phyloP scores from a whole-genome alignment of 495 filamentous ascomycete genomes.

The Apiosordaria backusii region DNA sequence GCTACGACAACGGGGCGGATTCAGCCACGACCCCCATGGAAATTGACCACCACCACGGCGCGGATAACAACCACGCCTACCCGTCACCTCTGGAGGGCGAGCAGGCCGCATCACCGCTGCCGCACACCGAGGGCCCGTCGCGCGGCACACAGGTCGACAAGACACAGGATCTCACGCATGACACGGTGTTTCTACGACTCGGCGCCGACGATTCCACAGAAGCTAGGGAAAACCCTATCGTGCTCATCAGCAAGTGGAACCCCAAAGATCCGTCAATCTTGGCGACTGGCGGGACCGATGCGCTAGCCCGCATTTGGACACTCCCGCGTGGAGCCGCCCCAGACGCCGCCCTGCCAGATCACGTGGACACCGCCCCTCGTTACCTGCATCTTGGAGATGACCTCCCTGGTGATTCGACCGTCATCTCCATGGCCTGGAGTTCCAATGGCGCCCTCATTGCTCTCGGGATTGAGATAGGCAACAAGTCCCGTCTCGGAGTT shows the following conservation, averaged over 20 bases:
- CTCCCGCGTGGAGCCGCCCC: slow-evolving; percentile 53
- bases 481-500: slow-evolving; percentile 62
- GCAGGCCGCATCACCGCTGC: slow-evolving; percentile 51
- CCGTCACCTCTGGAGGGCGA: slow-evolving; percentile 54
- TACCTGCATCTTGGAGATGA: slow-evolving; percentile 47
- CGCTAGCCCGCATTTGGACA: slow-evolving; percentile 78
- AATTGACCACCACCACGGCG: slow-evolving; percentile 46
- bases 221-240: slow-evolving; percentile 47
- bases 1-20: slow-evolving; percentile 60
- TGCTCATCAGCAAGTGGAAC: slow-evolving; percentile 74
- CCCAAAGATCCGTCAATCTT: slow-evolving; percentile 70
- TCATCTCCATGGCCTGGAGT: slow-evolving; percentile 71
- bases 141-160: slow-evolving; percentile 71
- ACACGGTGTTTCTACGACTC: slow-evolving; percentile 62
- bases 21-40: slow-evolving; percentile 59
- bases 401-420: slow-evolving; percentile 42
- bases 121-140: slow-evolving; percentile 61
- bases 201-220: slow-evolving; percentile 55
- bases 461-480: slow-evolving; percentile 61
- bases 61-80: slow-evolving; percentile 53
- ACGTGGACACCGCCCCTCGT: slow-evolving; percentile 41
- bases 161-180: slow-evolving; percentile 56
- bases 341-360: slow-evolving; percentile 38
- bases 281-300: slow-evolving; percentile 68
- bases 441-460: slow-evolving; percentile 62